A percentile compares a stretch with the other conserved stretches of the same genome.
Conservation (phyloP, 345 rosid genomes). For the Excoecaria cochinchinensis region DNA sequence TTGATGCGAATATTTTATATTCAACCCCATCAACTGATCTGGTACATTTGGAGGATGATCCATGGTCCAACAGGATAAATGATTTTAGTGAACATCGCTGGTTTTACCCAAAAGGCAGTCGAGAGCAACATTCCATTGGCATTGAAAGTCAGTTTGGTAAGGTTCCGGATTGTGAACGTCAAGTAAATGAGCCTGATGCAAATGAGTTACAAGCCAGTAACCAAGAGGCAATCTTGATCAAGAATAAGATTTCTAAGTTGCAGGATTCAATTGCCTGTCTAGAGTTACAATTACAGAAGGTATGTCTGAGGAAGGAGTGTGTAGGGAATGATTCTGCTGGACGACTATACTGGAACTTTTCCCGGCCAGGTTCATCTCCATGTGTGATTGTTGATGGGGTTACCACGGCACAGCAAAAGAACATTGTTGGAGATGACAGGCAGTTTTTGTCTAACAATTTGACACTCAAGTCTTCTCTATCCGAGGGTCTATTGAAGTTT, state of each 20-base stretch:
- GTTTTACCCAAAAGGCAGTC: slow-evolving; percentile 6
- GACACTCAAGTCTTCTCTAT: neutral
- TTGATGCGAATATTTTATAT: slow-evolving; percentile 1
- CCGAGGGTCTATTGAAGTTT: neutral
- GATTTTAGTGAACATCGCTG: slow-evolving; percentile 9
- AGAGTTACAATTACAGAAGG: slow-evolving; percentile 25
- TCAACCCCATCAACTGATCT: slow-evolving; percentile 6
- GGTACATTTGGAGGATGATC: slow-evolving; percentile 17
- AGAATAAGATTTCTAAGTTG: slow-evolving; percentile 25
- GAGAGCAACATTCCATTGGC: slow-evolving; percentile 11
- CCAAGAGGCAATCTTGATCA: slow-evolving; percentile 14
- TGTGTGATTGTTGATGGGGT: slow-evolving; percentile 33
- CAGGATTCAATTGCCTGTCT: slow-evolving; percentile 31
- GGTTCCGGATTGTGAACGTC: slow-evolving; percentile 15
- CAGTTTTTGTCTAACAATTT: neutral
- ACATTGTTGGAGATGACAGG: neutral
- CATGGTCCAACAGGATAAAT: slow-evolving; percentile 12
- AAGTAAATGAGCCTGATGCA: slow-evolving; percentile 19
- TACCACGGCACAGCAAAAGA: slow-evolving; percentile 7
- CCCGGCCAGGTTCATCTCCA: slow-evolving; percentile 30
- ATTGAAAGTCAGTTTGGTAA: slow-evolving; percentile 9
- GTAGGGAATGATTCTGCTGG: slow-evolving; percentile 41
- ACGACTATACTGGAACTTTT: slow-evolving; percentile 34
- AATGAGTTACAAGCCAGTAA: slow-evolving; percentile 18
- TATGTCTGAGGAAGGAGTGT: slow-evolving; percentile 31